These are phyloP conservation scores for Termitomyces sp. DNA, from an alignment of 768 basidiomycete species.

Conservation along the genomic window DNA sequence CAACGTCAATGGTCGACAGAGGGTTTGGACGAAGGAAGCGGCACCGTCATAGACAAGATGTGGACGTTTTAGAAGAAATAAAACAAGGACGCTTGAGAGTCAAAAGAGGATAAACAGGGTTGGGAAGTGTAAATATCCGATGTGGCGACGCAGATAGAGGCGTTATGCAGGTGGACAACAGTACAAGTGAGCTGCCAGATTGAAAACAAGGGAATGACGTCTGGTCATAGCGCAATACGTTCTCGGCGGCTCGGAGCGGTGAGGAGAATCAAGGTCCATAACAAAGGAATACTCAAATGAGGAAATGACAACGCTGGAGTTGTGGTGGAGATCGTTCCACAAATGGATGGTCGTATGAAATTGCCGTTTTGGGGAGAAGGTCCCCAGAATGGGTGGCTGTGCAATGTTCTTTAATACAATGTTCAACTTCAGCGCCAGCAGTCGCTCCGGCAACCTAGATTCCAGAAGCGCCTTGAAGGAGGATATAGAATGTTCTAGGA, in stretches of 20 bases:
- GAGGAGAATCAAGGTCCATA: neutral
- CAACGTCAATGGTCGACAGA: conserved; percentile 4
- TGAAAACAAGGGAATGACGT: conserved; percentile 23
- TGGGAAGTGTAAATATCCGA: conserved; percentile 2
- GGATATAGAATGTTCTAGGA: neutral
- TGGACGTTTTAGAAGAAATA: conserved; percentile 22
- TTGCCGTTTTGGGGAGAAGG: conserved; percentile 15
- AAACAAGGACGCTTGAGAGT: conserved; percentile 21
- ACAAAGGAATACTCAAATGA: conserved; percentile 25
- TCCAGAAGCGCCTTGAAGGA: neutral
- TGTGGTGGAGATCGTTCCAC: conserved; percentile 1
- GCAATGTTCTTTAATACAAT: neutral
- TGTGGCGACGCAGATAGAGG: conserved; percentile 7
- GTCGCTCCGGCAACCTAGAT: neutral
- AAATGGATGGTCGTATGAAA: conserved; percentile 18
- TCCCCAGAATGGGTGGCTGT: conserved; percentile 14
- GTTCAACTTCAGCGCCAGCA: neutral
- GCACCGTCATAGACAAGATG: conserved; percentile 4
- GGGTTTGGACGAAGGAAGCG: conserved; percentile 10
- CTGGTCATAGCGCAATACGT: neutral
- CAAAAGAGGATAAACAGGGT: conserved; percentile 1
- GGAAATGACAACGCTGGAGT: conserved; percentile 15
- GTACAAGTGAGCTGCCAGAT: conserved; percentile 23
- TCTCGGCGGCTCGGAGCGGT: neutral
- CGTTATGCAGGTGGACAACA: conserved; percentile 7